phyloP scores from a whole-genome alignment of 768 basidiomycete species.

The Rhodosporidiobolus odoratus region DNA sequence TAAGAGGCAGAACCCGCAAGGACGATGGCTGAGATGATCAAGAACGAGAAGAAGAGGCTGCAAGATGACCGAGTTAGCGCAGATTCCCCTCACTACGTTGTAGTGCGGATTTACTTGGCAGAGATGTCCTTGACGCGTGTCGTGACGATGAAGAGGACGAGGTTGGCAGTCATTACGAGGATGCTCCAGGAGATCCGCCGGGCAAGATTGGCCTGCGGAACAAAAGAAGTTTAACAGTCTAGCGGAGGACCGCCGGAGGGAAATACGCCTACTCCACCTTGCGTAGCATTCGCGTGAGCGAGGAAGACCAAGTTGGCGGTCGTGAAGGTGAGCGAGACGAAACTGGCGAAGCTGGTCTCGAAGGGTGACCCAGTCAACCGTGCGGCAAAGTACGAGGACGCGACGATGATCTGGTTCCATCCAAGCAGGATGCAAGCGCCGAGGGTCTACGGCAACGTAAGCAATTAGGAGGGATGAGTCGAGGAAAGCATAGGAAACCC shows the following conservation, averaged over 20 bases:
- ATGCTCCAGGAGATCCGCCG: slow-evolving; percentile 22
- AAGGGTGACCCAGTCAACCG: slow-evolving; percentile 22
- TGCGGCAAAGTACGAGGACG: slow-evolving; percentile 23
- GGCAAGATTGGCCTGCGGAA: slow-evolving; percentile 23
- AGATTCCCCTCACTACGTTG: accelerated
- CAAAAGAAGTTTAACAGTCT: neutral
- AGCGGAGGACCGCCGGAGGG: neutral
- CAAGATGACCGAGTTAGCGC: neutral
- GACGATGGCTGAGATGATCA: slow-evolving; percentile 28
- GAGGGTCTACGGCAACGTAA: neutral
- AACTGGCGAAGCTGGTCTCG: slow-evolving; percentile 19
- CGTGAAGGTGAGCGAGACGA: slow-evolving; percentile 36
- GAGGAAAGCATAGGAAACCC: neutral
- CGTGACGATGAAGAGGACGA: slow-evolving; percentile 27
- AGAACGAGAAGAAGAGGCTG: slow-evolving; percentile 33
- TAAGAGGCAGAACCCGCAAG: slow-evolving; percentile 34
- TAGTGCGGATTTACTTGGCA: neutral
- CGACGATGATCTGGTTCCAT: slow-evolving; percentile 41
- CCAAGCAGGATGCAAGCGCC: slow-evolving; percentile 38
- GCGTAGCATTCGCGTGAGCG: slow-evolving; percentile 29
- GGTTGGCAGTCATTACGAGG: slow-evolving; percentile 8
- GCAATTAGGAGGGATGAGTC: neutral
- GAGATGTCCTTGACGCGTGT: slow-evolving; percentile 23
- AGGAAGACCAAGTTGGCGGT: slow-evolving; percentile 37
- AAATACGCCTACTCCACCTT: slow-evolving; percentile 12